phyloP scores from a whole-genome alignment of 129 eudicot species.

The Pulicaria dysenterica region DNA sequence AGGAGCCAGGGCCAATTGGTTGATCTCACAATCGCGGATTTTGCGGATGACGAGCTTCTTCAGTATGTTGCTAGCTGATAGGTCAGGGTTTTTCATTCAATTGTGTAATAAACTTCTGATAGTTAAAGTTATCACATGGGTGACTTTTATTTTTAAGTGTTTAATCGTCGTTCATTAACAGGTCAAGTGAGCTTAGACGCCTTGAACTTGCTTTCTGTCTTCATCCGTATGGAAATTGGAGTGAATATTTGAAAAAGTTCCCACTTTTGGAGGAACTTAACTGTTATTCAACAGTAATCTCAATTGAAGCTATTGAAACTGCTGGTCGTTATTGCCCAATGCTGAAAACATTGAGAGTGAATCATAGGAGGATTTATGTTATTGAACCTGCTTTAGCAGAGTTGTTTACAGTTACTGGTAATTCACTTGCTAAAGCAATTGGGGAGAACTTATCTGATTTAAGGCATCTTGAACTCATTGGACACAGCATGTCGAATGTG shows the following conservation, averaged over 20 bases:
- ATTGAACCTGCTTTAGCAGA: background rate
- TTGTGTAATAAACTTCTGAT: background rate
- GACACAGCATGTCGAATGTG: background rate
- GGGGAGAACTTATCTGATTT: background rate
- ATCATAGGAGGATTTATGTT: background rate
- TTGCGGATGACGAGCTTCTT: background rate
- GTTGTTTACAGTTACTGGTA: too few species aligned
- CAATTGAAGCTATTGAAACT: background rate
- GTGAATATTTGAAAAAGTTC: background rate
- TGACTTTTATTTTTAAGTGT: background rate
- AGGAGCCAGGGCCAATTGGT: conserved; percentile 11
- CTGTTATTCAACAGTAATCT: background rate
- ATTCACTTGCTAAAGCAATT: background rate
- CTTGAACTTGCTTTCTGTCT: background rate
- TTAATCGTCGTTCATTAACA: background rate
- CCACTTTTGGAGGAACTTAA: conserved; percentile 13
- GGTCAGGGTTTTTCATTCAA: background rate
- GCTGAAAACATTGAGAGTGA: conserved; percentile 7
- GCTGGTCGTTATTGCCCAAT: conserved; percentile 9
- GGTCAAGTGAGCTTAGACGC: conserved; percentile 17
- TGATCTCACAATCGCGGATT: background rate
- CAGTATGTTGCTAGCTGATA: conserved; percentile 12
- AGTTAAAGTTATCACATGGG: background rate
- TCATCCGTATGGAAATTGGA: background rate
- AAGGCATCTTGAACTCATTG: conserved; percentile 16